Evolutionary conservation across 441 rosid genomes (phyloP), one percentile per base, ranked within the genome.

Genomic region (Bruguiera hainesii): DNA sequence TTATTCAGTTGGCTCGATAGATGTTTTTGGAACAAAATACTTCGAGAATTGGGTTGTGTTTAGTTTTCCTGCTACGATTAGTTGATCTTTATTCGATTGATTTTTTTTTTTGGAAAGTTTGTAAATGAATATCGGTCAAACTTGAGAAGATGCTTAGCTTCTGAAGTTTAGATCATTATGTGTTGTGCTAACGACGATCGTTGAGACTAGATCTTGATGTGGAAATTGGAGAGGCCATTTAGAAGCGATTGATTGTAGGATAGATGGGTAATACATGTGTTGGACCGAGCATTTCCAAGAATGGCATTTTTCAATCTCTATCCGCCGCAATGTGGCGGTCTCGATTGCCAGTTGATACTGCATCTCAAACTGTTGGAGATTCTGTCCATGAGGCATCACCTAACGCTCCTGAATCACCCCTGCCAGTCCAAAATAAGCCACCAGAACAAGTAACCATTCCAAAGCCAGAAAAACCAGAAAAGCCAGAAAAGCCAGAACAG

Each of bases 181-280:
- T 21, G 60, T 37, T 81, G 37, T 76, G 49, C 59, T 70, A 71
- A 52, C 23, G 20, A 19, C 9, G n/a, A 25, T 48, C 20, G 2
- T 37, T 33, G 30, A 60, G 75, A 72, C 73, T 76, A 29, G 85
- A 83, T 82, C 73, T 78, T 83, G 67, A 77, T 73, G 74, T 79
- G 48, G 67, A 56, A 61, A 48, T 67, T 61, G 63, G 74, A 59
- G 73, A 37, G 46, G 58, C 39, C 37, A 3, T 58, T 61, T 53
- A 42, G 71, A 37, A 53, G 63, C 61, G 42, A 62, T 68, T 60
- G 56, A 57, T 63, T 66, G 53, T 33, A 16, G 42, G 46, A 67
- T 63, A 77, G 79, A 94, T 94, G 97, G 98, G 97, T 67, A 94
- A 94, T 73, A 74, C 85, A 55, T 91, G 97, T 68, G 87, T 81